Conservation (phyloP, 2,329 filamentous ascomycete species). For the Aureobasidium namibiae region DNA sequence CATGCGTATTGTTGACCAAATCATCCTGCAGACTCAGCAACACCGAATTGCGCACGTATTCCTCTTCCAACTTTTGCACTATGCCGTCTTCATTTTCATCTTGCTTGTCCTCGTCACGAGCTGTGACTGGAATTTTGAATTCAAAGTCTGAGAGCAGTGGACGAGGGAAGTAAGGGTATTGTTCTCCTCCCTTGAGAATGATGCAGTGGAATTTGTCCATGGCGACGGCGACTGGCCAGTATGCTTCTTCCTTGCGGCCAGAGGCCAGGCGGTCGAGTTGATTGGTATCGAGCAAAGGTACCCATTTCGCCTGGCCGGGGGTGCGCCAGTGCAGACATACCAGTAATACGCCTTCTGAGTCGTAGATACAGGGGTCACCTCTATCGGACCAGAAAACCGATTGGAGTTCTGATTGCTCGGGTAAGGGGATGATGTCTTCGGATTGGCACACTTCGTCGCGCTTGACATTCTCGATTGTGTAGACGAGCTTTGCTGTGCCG, state of each 20-base stretch:
- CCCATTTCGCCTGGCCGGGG: slow-evolving; percentile 78
- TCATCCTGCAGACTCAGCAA: slow-evolving; percentile 69
- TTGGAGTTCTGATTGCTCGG: slow-evolving; percentile 62
- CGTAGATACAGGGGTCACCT: slow-evolving; percentile 96
- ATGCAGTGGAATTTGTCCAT: slow-evolving; percentile 95
- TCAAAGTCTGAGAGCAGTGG: slow-evolving; percentile 89
- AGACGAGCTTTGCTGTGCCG: slow-evolving; percentile 69
- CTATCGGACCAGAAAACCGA: slow-evolving; percentile 87
- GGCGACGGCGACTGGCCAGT: slow-evolving; percentile 93
- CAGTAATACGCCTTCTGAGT: slow-evolving; percentile 80
- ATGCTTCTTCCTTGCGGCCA: slow-evolving; percentile 79
- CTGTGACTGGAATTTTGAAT: slow-evolving; percentile 70
- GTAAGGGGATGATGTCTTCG: slow-evolving; percentile 81
- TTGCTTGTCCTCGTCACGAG: slow-evolving; percentile 33
- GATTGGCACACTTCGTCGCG: slow-evolving; percentile 90
- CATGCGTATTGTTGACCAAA: slow-evolving; percentile 59
- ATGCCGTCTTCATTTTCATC: slow-evolving; percentile 29
- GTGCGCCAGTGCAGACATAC: slow-evolving; percentile 86
- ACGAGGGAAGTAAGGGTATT: slow-evolving; percentile 85
- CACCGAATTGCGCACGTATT: slow-evolving; percentile 67
- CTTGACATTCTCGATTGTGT: slow-evolving; percentile 92
- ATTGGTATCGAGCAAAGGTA: slow-evolving; percentile 84
- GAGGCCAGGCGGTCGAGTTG: slow-evolving; percentile 71
- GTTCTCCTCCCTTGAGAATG: slow-evolving; percentile 91
- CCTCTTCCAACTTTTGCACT: slow-evolving; percentile 20